Conservation (phyloP, 352 stramenopile genomes). For the Globisporangium nodosum region DNA sequence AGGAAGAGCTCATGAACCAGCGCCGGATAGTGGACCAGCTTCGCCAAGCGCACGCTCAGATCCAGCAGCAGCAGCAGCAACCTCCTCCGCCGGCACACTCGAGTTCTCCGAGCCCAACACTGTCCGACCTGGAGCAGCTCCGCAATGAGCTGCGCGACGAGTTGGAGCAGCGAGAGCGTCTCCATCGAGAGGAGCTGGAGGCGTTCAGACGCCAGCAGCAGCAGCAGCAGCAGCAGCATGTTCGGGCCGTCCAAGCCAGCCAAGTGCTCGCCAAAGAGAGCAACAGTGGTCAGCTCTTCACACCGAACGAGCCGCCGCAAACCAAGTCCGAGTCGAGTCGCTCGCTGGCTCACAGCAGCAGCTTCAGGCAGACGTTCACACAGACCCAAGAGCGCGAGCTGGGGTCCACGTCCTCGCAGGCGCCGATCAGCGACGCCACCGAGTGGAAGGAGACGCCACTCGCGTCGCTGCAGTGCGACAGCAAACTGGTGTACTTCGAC, state of each 20-base stretch:
- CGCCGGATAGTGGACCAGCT: constrained; percentile 54
- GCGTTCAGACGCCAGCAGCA: constrained; percentile 21
- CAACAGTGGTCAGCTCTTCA: not conserved
- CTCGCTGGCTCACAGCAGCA: not conserved
- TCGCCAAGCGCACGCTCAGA: constrained; percentile 28
- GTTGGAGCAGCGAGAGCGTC: constrained; percentile 36
- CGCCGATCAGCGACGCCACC: not conserved
- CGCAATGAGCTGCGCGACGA: constrained; percentile 46
- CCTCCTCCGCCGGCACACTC: constrained; percentile 7
- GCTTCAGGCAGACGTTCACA: not conserved
- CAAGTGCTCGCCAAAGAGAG: not conserved
- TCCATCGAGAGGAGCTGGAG: constrained; percentile 45
- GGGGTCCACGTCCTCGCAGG: constrained; percentile 4
- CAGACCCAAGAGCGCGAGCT: constrained; percentile 6
- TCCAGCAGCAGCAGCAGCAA: constrained; percentile 35
- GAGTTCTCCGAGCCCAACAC: constrained; percentile 18
- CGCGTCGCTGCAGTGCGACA: constrained; percentile 39
- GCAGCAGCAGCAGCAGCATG: constrained; percentile 10
- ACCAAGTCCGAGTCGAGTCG: not conserved
- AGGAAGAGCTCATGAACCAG: constrained; percentile 37
- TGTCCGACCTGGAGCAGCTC: constrained; percentile 54
- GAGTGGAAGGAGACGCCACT: not conserved
- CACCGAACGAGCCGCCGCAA: not conserved
- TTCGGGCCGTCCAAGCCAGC: not conserved
- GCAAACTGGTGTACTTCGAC: constrained; percentile 56